Evolutionary conservation across 2,329 filamentous ascomycete species (phyloP).

Genomic region (Tricladium varicosporioides): DNA sequence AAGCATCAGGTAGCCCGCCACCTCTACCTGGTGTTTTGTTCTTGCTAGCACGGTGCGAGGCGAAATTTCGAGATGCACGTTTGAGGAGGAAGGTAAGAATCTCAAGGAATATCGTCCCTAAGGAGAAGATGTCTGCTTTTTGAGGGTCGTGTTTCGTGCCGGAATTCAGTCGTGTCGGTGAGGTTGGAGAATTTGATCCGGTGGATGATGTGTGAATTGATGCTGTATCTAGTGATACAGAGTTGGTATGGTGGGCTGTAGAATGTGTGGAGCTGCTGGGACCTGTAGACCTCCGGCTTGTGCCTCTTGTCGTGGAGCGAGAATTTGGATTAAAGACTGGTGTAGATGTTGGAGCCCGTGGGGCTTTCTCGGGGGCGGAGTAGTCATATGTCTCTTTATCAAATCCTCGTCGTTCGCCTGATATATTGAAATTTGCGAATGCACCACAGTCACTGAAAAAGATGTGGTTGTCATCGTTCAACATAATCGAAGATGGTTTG

Average conservation of each 20-base stretch:
- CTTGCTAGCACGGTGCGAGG: conserved; percentile 63
- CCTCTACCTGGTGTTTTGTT: conserved; percentile 52
- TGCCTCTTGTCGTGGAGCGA: conserved; percentile 28
- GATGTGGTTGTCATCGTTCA: conserved; percentile 63
- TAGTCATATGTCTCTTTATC: conserved; percentile 73
- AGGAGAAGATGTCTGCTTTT: conserved; percentile 68
- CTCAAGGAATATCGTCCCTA: conserved; percentile 72
- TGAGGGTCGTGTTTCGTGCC: conserved; percentile 47
- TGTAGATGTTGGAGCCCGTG: conserved; percentile 38
- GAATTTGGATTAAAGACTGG: conserved; percentile 34
- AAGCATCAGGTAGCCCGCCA: conserved; percentile 62
- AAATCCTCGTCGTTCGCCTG: conserved; percentile 48
- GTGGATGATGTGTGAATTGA: conserved; percentile 27
- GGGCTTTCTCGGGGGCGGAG: conserved; percentile 59
- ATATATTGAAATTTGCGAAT: conserved; percentile 43
- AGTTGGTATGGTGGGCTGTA: neutral
- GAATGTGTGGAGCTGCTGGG: conserved; percentile 13
- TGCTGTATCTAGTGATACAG: conserved; percentile 22
- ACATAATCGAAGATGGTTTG: conserved; percentile 67
- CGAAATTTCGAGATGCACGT: conserved; percentile 63
- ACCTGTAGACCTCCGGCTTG: conserved; percentile 26
- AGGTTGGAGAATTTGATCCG: conserved; percentile 13
- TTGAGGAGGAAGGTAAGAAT: conserved; percentile 68
- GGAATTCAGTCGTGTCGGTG: conserved; percentile 7
- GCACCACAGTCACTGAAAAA: conserved; percentile 63